Evolutionary conservation across 163 green algal species (phyloP).

Genomic region (Chlamydomonas reinhardtii): DNA sequence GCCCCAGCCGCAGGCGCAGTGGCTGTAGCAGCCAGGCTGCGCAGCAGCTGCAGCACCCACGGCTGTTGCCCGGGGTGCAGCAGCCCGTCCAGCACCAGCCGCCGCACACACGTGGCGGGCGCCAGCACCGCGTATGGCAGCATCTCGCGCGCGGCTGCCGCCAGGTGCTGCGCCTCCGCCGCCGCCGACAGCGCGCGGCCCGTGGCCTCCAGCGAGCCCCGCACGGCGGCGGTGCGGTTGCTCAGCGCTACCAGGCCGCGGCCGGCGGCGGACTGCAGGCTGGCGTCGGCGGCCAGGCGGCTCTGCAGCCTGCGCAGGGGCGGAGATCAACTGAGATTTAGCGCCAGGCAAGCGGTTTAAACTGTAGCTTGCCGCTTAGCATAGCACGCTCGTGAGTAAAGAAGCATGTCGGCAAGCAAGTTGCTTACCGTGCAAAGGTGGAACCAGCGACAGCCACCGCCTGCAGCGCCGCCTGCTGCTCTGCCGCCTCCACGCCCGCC

Average conservation of each 20-base stretch:
- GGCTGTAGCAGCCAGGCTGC: constrained; percentile 11
- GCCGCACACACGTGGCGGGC: constrained; percentile 8
- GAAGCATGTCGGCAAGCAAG: no score
- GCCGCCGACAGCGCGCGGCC: constrained; percentile 11
- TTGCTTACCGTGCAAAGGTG: neutral
- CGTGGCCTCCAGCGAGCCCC: constrained; percentile 14
- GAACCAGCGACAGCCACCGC: neutral
- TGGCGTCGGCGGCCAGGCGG: constrained; percentile 5
- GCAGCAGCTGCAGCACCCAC: constrained; percentile 50
- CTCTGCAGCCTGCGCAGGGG: neutral
- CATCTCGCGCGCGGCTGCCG: constrained; percentile 6
- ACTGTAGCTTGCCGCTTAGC: no score
- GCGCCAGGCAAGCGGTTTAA: no score
- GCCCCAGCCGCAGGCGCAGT: neutral
- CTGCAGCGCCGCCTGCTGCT: constrained; percentile 41
- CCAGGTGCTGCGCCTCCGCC: constrained; percentile 12
- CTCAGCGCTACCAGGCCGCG: constrained; percentile 24
- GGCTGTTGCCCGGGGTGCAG: constrained; percentile 33
- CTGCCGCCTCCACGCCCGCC: neutral
- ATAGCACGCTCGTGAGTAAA: no score
- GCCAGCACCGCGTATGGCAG: constrained; percentile 38
- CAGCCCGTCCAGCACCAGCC: constrained; percentile 30
- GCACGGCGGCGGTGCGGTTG: constrained; percentile 36
- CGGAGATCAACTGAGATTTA: neutral
- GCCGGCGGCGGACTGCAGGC: constrained; percentile 6